Conservation (phyloP, 2,329 filamentous ascomycete species). For the Sordariomycetes sp. region DNA sequence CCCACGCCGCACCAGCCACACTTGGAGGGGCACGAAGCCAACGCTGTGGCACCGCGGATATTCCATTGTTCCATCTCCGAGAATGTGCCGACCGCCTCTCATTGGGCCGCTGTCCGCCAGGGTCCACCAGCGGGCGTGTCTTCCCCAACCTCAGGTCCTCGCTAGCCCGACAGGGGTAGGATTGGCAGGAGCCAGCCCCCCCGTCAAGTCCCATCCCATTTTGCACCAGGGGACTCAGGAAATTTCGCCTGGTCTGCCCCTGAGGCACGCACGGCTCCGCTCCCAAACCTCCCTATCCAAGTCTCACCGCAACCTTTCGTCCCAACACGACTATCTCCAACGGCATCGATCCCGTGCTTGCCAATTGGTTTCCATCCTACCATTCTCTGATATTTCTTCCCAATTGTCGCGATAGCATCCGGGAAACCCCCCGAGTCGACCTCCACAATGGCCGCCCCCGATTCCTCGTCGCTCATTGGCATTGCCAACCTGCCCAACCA, state of each 20-base stretch:
- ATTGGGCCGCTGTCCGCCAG: not conserved
- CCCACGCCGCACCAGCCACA: slow-evolving; percentile 10
- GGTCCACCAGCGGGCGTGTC: not conserved
- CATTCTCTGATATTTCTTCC: not conserved
- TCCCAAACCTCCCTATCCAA: slow-evolving; percentile 8
- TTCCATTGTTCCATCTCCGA: not conserved
- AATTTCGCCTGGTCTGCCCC: slow-evolving; percentile 12
- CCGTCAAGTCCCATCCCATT: slow-evolving; percentile 1
- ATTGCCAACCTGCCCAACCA: slow-evolving; percentile 67
- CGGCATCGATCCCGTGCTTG: slow-evolving; percentile 1
- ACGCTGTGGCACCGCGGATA: not conserved
- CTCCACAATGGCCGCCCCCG: slow-evolving; percentile 42
- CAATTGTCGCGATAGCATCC: slow-evolving; percentile 3
- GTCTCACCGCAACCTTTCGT: slow-evolving; percentile 1
- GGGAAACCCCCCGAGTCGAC: not conserved
- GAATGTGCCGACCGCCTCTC: not conserved
- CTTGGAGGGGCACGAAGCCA: slow-evolving; percentile 9
- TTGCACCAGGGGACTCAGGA: slow-evolving; percentile 3
- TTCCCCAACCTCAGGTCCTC: not conserved
- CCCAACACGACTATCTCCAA: not conserved
- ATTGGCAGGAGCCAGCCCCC: not conserved
- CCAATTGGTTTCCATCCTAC: slow-evolving; percentile 1
- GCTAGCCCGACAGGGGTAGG: not conserved
- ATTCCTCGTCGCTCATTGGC: slow-evolving; percentile 59
- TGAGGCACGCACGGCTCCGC: slow-evolving; percentile 11